A percentile compares a stretch with the other conserved stretches of the same genome.
phyloP scores from a whole-genome alignment of 2,329 filamentous ascomycete genomes.

The Cladosporium sp. region DNA sequence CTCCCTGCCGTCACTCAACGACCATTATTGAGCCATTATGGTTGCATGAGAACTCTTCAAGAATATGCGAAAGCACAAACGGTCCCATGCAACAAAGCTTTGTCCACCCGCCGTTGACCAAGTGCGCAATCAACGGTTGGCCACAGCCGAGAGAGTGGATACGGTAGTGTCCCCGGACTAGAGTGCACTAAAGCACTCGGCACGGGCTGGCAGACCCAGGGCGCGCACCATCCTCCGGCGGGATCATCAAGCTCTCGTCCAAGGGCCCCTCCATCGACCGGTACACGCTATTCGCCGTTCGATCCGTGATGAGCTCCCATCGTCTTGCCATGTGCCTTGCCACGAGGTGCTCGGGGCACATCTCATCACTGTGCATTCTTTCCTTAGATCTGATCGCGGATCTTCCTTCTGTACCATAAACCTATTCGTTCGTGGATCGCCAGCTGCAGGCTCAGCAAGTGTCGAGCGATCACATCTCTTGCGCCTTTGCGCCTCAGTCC shows the following conservation, averaged over 20 bases:
- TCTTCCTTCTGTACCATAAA: background rate
- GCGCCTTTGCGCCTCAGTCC: background rate
- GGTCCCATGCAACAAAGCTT: background rate
- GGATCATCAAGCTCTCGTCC: constrained; percentile 11
- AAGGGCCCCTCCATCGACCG: background rate
- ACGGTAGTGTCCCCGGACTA: constrained; percentile 1
- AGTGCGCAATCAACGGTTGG: constrained; percentile 8
- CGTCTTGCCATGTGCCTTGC: constrained; percentile 9
- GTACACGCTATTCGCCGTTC: constrained; percentile 8
- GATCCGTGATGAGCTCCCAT: constrained; percentile 8
- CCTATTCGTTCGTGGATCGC: background rate
- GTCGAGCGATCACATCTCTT: background rate
- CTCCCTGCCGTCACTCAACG: too few species aligned
- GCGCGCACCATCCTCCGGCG: background rate
- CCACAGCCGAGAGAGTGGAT: background rate
- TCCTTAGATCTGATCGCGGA: constrained; percentile 1
- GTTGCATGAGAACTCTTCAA: background rate
- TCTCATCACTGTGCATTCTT: constrained; percentile 9
- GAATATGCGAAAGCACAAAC: background rate
- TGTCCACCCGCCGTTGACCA: background rate
- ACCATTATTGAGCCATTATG: background rate
- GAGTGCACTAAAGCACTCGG: constrained; percentile 1
- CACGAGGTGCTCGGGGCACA: constrained; percentile 7
- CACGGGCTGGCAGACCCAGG: background rate
- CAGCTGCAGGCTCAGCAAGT: background rate